A percentile compares a stretch with the other conserved stretches of the same genome.
Conservation (phyloP, 108 stramenopile genomes). For the Fistulifera pelliculosa region DNA sequence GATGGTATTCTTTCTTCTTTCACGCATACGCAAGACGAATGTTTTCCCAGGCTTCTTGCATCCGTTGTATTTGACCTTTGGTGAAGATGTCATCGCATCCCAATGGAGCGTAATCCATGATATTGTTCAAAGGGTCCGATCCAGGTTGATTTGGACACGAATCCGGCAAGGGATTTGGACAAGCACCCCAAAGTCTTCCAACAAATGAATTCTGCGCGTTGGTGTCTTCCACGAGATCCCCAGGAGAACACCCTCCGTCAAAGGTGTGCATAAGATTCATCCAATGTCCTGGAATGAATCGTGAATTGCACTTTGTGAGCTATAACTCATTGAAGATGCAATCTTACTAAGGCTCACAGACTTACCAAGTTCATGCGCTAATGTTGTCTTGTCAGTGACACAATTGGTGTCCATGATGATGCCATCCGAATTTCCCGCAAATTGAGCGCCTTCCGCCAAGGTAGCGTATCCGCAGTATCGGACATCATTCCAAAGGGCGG, state of each 20-base stretch:
- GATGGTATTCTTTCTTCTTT: no score
- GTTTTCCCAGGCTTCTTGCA: background rate
- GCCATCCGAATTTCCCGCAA: no score
- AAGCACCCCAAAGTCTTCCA: no score
- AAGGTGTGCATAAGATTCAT: background rate
- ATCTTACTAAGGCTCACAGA: no score
- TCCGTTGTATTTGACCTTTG: slow-evolving; percentile 9
- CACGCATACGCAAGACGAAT: no score
- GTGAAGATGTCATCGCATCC: slow-evolving; percentile 15
- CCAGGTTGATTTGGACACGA: slow-evolving; percentile 3
- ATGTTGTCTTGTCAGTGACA: no score
- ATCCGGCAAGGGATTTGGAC: no score
- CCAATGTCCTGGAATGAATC: slow-evolving; percentile 11
- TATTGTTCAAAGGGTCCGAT: slow-evolving; percentile 13
- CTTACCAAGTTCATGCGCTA: no score
- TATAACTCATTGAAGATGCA: no score
- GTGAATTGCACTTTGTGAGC: background rate
- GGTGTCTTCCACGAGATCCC: background rate
- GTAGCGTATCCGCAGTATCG: background rate
- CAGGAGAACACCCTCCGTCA: background rate
- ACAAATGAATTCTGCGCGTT: background rate
- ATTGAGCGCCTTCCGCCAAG: background rate
- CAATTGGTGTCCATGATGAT: no score
- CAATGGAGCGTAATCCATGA: slow-evolving; percentile 21
- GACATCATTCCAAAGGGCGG: no score